Evolutionary conservation across 306 rosid genomes (phyloP).

Genomic region (Argentina anserina): DNA sequence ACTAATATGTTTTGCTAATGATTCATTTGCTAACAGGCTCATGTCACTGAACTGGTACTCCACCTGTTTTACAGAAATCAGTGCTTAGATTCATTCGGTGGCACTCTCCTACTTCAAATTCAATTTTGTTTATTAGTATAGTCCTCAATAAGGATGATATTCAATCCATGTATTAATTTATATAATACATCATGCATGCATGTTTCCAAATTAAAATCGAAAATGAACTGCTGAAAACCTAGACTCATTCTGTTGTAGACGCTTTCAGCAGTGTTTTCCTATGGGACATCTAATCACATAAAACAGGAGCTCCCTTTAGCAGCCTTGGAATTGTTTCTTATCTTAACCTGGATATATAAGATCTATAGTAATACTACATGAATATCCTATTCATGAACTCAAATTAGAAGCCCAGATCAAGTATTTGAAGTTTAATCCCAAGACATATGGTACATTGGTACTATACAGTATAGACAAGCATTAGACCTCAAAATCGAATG

Average conservation of each 20-base stretch:
- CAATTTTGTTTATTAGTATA: neutral
- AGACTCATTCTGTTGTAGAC: neutral
- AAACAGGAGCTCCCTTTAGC: neutral
- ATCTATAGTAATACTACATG: neutral
- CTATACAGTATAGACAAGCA: neutral
- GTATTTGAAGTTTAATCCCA: neutral
- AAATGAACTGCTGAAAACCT: neutral
- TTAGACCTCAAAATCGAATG: neutral
- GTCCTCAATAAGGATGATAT: neutral
- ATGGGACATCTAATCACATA: neutral
- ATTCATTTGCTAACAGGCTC: constrained; percentile 87
- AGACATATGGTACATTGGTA: neutral
- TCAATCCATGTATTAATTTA: neutral
- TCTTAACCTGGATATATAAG: neutral
- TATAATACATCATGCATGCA: neutral
- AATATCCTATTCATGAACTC: neutral
- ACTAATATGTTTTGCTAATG: constrained; percentile 65
- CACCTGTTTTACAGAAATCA: constrained; percentile 45
- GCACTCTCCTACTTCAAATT: neutral
- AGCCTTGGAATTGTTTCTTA: neutral
- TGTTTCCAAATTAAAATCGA: neutral
- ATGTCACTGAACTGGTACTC: constrained; percentile 88
- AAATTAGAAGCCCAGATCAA: neutral
- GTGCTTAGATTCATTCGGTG: neutral
- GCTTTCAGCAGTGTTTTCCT: neutral